These are phyloP conservation scores for Cercophora scortea DNA, from an alignment of 495 filamentous ascomycete genomes.

Conservation along the genomic window DNA sequence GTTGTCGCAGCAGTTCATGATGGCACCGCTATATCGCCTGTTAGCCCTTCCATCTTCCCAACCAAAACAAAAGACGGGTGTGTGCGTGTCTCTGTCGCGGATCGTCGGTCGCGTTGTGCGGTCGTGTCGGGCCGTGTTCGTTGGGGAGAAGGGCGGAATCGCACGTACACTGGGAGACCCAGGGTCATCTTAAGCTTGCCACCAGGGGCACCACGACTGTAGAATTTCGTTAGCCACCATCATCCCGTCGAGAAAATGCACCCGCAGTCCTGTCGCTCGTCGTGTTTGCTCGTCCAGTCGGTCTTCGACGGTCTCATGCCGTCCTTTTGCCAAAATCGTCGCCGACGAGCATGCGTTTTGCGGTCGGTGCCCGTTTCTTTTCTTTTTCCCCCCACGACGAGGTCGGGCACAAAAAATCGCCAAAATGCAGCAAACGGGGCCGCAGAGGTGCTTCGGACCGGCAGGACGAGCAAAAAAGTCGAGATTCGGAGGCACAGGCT, in stretches of 20 bases:
- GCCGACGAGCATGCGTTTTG: too few species aligned
- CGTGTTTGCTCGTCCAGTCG: not conserved
- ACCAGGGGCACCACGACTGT: conserved; percentile 84
- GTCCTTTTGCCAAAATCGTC: too few species aligned
- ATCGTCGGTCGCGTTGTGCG: not conserved
- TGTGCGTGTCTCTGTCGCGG: not conserved
- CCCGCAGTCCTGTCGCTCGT: not conserved
- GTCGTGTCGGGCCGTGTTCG: not conserved
- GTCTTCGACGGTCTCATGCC: too few species aligned
- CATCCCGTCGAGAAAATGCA: not conserved
- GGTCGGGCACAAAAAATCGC: too few species aligned
- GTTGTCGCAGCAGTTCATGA: conserved; percentile 98
- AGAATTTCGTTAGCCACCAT: conserved; percentile 14
- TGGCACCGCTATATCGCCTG: conserved; percentile 63
- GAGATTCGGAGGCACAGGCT: not conserved
- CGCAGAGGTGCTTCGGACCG: too few species aligned
- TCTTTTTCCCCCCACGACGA: too few species aligned
- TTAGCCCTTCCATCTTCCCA: conserved; percentile 11
- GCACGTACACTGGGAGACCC: conserved; percentile 95
- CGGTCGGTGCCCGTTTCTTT: too few species aligned
- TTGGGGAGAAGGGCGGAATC: conserved; percentile 1
- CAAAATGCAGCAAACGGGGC: too few species aligned
- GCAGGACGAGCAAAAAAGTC: not conserved
- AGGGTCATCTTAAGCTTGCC: conserved; percentile 99
- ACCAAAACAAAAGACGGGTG: not conserved